Evolutionary conservation across 768 basidiomycete genomes (phyloP), one percentile per base, ranked within the genome.

Genomic region (Boletales sp.): DNA sequence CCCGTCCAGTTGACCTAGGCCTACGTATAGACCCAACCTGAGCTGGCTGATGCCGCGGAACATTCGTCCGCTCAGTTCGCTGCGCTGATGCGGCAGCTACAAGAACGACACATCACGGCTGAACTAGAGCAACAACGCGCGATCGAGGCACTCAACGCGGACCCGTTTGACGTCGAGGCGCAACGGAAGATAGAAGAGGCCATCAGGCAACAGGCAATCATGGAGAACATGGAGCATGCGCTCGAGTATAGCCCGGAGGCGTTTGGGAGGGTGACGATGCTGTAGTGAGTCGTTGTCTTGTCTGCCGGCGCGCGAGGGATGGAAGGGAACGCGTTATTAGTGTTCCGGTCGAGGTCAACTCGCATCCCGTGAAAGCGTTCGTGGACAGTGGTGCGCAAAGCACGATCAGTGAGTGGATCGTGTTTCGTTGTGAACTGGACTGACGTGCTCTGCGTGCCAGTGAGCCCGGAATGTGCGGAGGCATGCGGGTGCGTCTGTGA

Each of bases 321-420:
- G 17, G 43, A 13, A 30, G 38, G 25, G 39, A 39, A 50, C 45
- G 34, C 34, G 25, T 49, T 44, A 40, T 30, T 36, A 94, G 90
- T 59, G 89, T 98, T 55, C 81, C 86, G 21, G 84, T 94, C 0
- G 96, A 97, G 62, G 92, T 99, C 2, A 99, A 99, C 62, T 86
- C 87, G 1, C 76, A 79, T 52, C 87, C 87, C 4, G 83, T 98
- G 34, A 94, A 92, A 68, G 96, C 96, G 0, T 99, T 99, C 59
- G 96, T 99, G 38, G 96, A 99, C 66, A 96, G 93, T 56, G 96
- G 95, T 37, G 96, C 96, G 11, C 96, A 99, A 62, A 83, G 83
- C 55, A 99, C 95, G 2, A 97, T 97, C 72, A 97, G 94, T 94
- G 60, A 60, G 86, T 72, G 12, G 30, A 33, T 21, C 33, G 8